phyloP scores from a whole-genome alignment of 371 early-diverging fungal genomes.

The Gilbertella persicaria region DNA sequence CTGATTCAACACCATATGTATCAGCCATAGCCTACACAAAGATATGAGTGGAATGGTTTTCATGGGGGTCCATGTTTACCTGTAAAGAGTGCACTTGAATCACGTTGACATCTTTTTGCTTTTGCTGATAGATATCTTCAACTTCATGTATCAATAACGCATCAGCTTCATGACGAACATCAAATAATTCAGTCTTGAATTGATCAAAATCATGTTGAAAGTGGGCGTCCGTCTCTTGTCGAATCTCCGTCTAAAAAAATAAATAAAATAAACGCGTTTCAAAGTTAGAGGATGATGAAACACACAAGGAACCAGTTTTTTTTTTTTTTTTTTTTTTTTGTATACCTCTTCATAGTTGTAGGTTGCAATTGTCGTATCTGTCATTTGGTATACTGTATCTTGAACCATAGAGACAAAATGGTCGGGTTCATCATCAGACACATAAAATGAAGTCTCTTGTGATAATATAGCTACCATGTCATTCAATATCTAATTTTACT shows the following conservation, averaged over 20 bases:
- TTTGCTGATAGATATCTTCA: not conserved
- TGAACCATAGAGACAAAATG: slow-evolving; percentile 31
- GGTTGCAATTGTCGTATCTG: slow-evolving; percentile 7
- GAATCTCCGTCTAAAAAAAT: slow-evolving; percentile 15
- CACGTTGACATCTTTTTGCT: slow-evolving; percentile 9
- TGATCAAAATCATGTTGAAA: slow-evolving; percentile 6
- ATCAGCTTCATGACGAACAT: slow-evolving; percentile 18
- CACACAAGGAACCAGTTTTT: not conserved
- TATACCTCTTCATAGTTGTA: slow-evolving; percentile 15
- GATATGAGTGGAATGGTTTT: not conserved
- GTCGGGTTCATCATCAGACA: slow-evolving; percentile 32
- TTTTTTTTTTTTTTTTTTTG: not conserved
- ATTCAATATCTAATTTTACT: no score
- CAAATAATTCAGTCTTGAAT: slow-evolving; percentile 19
- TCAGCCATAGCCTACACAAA: slow-evolving; percentile 21
- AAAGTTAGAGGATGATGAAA: not conserved
- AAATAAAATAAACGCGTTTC: slow-evolving; percentile 9
- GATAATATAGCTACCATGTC: not conserved
- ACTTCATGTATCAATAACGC: slow-evolving; percentile 20
- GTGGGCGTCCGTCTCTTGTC: slow-evolving; percentile 7
- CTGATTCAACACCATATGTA: slow-evolving; percentile 36
- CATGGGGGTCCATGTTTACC: slow-evolving; percentile 5
- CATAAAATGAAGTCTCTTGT: slow-evolving; percentile 36
- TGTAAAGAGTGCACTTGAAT: slow-evolving; percentile 22
- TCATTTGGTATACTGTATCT: slow-evolving; percentile 20